Evolutionary conservation across 805 yeast species (phyloP).

Genomic region (Candida michaelii): DNA sequence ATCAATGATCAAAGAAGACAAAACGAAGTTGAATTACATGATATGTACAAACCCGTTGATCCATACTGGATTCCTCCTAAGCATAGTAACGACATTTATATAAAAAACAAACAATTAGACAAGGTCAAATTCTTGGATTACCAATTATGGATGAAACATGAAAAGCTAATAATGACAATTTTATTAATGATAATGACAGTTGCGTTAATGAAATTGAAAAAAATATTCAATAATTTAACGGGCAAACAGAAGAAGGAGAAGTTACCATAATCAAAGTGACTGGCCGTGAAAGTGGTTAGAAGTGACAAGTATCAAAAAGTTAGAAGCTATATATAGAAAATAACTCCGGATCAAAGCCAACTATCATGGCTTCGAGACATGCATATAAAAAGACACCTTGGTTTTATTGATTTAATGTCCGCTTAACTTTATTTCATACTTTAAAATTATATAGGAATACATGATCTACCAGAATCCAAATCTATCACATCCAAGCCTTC

Average conservation of each 20-base stretch:
- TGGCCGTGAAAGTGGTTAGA: too few relatives aligned
- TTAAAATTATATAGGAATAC: too few relatives aligned
- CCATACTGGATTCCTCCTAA: conserved; percentile 27
- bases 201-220: conserved; percentile 8
- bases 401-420: too few relatives aligned
- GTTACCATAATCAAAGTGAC: conserved; percentile 1
- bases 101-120: conserved; percentile 28
- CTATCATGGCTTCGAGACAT: too few relatives aligned
- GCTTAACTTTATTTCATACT: too few relatives aligned
- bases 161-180: conserved; percentile 43
- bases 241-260: conserved; percentile 4
- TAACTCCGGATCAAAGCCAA: too few relatives aligned
- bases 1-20: conserved; percentile 51
- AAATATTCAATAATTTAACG: conserved; percentile 2
- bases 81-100: conserved; percentile 31
- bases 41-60: conserved; percentile 31
- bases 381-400: too few relatives aligned
- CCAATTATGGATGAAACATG: conserved; percentile 52
- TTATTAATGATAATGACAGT: conserved; percentile 23
- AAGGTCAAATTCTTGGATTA: conserved; percentile 43
- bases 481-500: too few relatives aligned
- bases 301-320: background rate
- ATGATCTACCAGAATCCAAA: too few relatives aligned
- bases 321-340: too few relatives aligned
- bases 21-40: conserved; percentile 56